A percentile compares a stretch with the other conserved stretches of the same genome.
These are phyloP conservation scores for Solanum tarijense DNA, from an alignment of 257 asterid genomes.

Conservation along the genomic window DNA sequence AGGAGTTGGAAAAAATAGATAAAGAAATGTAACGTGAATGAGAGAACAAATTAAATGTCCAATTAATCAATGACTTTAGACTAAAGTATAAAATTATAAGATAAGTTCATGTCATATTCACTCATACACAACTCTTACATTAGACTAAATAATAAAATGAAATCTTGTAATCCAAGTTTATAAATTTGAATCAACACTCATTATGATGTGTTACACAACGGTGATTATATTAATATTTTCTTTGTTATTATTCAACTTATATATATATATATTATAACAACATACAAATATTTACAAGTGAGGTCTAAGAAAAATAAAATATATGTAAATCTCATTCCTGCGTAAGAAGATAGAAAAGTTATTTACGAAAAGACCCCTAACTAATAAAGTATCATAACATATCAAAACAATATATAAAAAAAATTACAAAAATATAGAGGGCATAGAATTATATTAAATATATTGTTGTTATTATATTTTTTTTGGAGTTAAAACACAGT, in stretches of 20 bases:
- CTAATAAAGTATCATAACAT: no score
- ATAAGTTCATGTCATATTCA: not conserved
- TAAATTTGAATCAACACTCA: not conserved
- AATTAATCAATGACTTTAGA: not conserved
- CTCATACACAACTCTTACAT: not conserved
- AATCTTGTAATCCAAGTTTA: not conserved
- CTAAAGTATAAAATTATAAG: not conserved
- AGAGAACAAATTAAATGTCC: not conserved
- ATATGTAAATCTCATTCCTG: fast-evolving
- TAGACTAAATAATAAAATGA: not conserved
- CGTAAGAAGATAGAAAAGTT: no score
- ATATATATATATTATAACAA: no score
- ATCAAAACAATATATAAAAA: no score
- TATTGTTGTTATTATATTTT: no score
- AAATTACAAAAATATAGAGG: no score
- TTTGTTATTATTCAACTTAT: no score
- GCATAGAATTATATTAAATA: no score
- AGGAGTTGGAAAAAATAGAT: not conserved
- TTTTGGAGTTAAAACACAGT: no score
- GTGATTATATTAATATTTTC: not conserved
- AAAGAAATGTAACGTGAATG: not conserved
- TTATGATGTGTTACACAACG: not conserved
- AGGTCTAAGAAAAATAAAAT: no score
- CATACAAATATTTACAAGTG: no score
- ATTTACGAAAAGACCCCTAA: no score